A percentile compares a stretch with the other conserved stretches of the same genome.
Conservation (phyloP, 495 filamentous ascomycete species). For the Cudoniella acicularis region DNA sequence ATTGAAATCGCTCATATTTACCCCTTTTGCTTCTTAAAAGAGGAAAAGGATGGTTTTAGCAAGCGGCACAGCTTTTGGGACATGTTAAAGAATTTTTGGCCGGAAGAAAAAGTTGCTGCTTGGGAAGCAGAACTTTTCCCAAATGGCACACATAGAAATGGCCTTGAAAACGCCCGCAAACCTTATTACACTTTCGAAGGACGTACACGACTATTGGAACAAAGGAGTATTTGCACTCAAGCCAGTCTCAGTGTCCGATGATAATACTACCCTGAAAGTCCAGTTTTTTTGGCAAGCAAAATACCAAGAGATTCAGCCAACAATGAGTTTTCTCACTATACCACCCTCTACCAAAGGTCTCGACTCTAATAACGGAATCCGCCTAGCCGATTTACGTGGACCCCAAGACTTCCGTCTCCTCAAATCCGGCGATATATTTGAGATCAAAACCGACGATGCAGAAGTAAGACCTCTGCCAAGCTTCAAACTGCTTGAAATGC, state of each 20-base stretch:
- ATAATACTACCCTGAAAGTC: slow-evolving; percentile 16
- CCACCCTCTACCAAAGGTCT: slow-evolving; percentile 12
- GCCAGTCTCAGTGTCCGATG: slow-evolving; percentile 14
- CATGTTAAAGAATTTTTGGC: slow-evolving; percentile 12
- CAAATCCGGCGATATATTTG: slow-evolving; percentile 11
- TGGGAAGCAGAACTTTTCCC: slow-evolving; percentile 21
- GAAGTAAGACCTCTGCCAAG: slow-evolving; percentile 3
- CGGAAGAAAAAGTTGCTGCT: slow-evolving; percentile 18
- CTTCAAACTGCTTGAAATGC: slow-evolving; percentile 8
- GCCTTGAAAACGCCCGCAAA: slow-evolving; percentile 13
- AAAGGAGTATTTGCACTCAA: slow-evolving; percentile 20
- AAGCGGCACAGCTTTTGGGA: slow-evolving; percentile 16
- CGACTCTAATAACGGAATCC: slow-evolving; percentile 4
- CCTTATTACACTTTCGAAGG: slow-evolving; percentile 16
- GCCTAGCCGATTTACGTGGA: neutral
- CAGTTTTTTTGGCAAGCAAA: slow-evolving; percentile 25
- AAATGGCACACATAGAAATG: slow-evolving; percentile 8
- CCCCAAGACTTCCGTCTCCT: neutral
- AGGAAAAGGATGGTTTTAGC: slow-evolving; percentile 16
- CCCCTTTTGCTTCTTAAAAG: slow-evolving; percentile 4
- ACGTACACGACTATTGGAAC: slow-evolving; percentile 11
- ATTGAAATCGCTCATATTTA: slow-evolving; percentile 21
- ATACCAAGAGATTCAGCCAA: slow-evolving; percentile 1
- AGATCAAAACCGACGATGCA: slow-evolving; percentile 14
- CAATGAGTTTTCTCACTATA: slow-evolving; percentile 14